A percentile compares a stretch with the other conserved stretches of the same genome.
phyloP scores from a whole-genome alignment of 1,139 yeast genomes.

The Hyphopichia buzzinii region DNA sequence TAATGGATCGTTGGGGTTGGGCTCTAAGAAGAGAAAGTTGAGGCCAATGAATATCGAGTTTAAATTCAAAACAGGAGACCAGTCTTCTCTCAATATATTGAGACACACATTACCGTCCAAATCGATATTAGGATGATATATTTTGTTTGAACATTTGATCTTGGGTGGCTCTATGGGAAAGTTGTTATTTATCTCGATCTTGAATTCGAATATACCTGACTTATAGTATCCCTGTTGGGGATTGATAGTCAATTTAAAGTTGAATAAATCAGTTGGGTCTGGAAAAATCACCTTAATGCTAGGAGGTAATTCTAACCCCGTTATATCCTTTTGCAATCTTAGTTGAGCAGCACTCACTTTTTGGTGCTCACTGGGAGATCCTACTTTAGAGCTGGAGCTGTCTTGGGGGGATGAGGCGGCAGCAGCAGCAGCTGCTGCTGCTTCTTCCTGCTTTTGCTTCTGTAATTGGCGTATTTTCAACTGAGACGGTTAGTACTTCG shows the following conservation, averaged over 20 bases:
- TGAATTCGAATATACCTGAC: slow-evolving; percentile 67
- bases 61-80: slow-evolving; percentile 91
- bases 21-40: slow-evolving; percentile 82
- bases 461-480: slow-evolving; percentile 60
- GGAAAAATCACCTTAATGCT: slow-evolving; percentile 59
- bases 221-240: slow-evolving; percentile 84
- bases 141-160: slow-evolving; percentile 65
- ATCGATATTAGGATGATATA: slow-evolving; percentile 94
- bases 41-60: slow-evolving; percentile 83
- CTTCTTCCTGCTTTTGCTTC: slow-evolving; percentile 52
- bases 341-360: slow-evolving; percentile 52
- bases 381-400: background rate
- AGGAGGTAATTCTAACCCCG: slow-evolving; percentile 66
- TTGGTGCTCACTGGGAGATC: slow-evolving; percentile 6
- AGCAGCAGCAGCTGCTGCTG: slow-evolving; percentile 21
- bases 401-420: slow-evolving; percentile 8
- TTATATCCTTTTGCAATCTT: slow-evolving; percentile 59
- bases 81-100: slow-evolving; percentile 87
- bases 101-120: slow-evolving; percentile 87
- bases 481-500: slow-evolving; percentile 19
- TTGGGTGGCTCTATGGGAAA: slow-evolving; percentile 95
- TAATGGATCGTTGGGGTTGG: slow-evolving; percentile 89
- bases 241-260: slow-evolving; percentile 54
- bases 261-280: slow-evolving; percentile 55
- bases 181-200: slow-evolving; percentile 60